Conservation (phyloP, 1,284 basidiomycete genomes). For the Puccinia triticina region DNA sequence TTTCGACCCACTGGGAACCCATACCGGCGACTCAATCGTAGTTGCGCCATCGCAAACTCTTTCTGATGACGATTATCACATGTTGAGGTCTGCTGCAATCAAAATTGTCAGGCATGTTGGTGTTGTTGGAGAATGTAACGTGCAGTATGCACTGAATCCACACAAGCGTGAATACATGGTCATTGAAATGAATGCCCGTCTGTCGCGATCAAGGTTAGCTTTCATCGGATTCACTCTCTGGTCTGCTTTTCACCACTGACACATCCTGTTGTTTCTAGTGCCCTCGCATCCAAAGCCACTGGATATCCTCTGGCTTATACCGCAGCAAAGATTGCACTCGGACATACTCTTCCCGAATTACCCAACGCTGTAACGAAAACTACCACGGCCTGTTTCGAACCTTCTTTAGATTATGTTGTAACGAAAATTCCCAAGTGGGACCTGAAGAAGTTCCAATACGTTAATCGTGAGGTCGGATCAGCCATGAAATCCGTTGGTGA, state of each 20-base stretch:
- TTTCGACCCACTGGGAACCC: conserved; percentile 97
- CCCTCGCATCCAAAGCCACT: conserved; percentile 96
- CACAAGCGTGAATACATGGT: conserved; percentile 92
- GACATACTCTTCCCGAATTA: conserved; percentile 94
- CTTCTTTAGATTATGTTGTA: conserved; percentile 98
- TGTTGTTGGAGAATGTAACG: conserved; percentile 92
- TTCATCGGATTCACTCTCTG: background rate
- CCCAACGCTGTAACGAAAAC: conserved; percentile 99
- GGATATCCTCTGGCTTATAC: conserved; percentile 99
- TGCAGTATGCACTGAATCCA: conserved; percentile 97
- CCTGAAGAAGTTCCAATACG: conserved; percentile 94
- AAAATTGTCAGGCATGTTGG: conserved; percentile 97
- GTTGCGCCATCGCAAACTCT: conserved; percentile 98
- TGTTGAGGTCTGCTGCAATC: conserved; percentile 95
- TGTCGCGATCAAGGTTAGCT: conserved; percentile 56
- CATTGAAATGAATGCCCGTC: conserved; percentile 66
- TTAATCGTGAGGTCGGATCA: conserved; percentile 92
- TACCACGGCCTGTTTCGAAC: conserved; percentile 98
- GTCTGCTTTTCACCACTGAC: background rate
- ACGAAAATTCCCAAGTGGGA: conserved; percentile 99
- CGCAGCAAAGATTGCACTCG: conserved; percentile 98
- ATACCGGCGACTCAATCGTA: conserved; percentile 99
- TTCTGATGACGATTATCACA: conserved; percentile 97
- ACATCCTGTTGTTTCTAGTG: conserved; percentile 64
- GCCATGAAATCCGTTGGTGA: conserved; percentile 99